phyloP scores from a whole-genome alignment of 2,329 filamentous ascomycete genomes.

The Shiraia sp. region DNA sequence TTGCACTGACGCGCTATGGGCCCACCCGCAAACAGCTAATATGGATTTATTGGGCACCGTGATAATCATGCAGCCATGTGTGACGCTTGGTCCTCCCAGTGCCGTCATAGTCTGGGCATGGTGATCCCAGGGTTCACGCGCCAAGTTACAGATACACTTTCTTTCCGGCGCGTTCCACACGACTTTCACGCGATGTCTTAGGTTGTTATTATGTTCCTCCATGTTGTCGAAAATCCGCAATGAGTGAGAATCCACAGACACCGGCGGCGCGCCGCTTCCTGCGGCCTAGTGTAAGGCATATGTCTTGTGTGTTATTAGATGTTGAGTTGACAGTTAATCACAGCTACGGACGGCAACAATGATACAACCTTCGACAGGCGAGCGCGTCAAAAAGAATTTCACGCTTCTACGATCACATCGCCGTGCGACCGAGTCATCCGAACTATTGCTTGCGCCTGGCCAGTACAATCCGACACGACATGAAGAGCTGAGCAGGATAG shows the following conservation, averaged over 20 bases:
- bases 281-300: constrained; percentile 40
- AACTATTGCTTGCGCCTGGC: constrained; percentile 45
- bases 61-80: constrained; percentile 3
- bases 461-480: constrained; percentile 33
- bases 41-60: neutral
- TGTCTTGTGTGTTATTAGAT: too few relatives aligned
- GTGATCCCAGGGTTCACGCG: constrained; percentile 13
- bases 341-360: constrained; percentile 83
- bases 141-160: constrained; percentile 2
- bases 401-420: constrained; percentile 62
- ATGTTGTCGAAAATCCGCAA: constrained; percentile 11
- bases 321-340: constrained; percentile 22
- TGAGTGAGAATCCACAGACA: constrained; percentile 37
- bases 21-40: too few relatives aligned
- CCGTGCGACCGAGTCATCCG: constrained; percentile 50
- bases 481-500: constrained; percentile 36
- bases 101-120: constrained; percentile 14
- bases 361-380: constrained; percentile 82
- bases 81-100: constrained; percentile 14
- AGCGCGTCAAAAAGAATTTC: constrained; percentile 79
- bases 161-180: constrained; percentile 1
- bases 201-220: constrained; percentile 1
- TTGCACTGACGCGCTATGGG: too few relatives aligned
- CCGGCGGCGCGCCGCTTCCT: constrained; percentile 41
- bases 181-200: constrained; percentile 13